phyloP scores from a whole-genome alignment of 2,329 filamentous ascomycete genomes.

The Tricladium varicosporioides region DNA sequence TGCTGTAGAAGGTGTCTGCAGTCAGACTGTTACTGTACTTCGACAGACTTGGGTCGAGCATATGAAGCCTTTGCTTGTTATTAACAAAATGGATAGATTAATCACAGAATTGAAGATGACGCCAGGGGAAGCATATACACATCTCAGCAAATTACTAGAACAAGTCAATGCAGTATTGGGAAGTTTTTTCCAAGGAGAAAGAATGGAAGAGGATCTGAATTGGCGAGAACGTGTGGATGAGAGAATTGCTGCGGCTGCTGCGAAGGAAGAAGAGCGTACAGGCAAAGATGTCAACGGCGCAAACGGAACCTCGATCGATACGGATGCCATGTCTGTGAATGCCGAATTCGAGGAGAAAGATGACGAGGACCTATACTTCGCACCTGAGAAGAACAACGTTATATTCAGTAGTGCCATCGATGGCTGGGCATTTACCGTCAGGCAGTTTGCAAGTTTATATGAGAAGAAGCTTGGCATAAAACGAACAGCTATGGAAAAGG shows the following conservation, averaged over 20 bases:
- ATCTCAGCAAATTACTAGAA: constrained; percentile 85
- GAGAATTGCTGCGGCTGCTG: constrained; percentile 68
- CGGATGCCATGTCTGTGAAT: constrained; percentile 54
- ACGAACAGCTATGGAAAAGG: constrained; percentile 81
- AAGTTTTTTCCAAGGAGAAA: constrained; percentile 95
- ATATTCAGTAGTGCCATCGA: constrained; percentile 98
- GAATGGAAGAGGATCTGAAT: constrained; percentile 96
- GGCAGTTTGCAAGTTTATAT: constrained; percentile 90
- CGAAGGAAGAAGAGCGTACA: constrained; percentile 52
- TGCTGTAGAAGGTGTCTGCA: constrained; percentile 96
- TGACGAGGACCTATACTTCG: constrained; percentile 97
- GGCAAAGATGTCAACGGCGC: constrained; percentile 34
- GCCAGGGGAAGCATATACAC: constrained; percentile 82
- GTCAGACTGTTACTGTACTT: constrained; percentile 95
- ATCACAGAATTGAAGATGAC: constrained; percentile 95
- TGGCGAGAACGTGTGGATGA: constrained; percentile 95
- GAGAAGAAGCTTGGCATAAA: constrained; percentile 98
- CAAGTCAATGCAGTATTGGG: constrained; percentile 97
- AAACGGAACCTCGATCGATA: constrained; percentile 37
- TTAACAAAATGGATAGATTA: constrained; percentile 97
- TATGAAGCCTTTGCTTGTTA: constrained; percentile 87
- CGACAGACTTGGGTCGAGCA: constrained; percentile 95
- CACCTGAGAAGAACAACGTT: constrained; percentile 97
- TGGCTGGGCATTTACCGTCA: constrained; percentile 97
- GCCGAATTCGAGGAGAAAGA: constrained; percentile 83